phyloP scores from a whole-genome alignment of 805 yeast species.

The Ogataea pignaliae region DNA sequence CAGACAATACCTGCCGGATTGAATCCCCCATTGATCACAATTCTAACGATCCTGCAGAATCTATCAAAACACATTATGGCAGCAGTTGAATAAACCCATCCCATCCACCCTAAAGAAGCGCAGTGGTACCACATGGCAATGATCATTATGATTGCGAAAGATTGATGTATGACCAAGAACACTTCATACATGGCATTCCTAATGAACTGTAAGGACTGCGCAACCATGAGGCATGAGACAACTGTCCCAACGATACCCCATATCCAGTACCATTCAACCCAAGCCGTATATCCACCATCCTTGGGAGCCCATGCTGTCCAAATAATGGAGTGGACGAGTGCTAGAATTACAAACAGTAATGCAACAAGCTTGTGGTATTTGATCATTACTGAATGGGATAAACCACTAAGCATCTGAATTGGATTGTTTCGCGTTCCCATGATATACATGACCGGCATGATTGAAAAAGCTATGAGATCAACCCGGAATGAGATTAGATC shows the following conservation, averaged over 20 bases:
- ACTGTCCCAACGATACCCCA: conserved; percentile 29
- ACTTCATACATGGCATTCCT: conserved; percentile 37
- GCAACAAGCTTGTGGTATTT: conserved; percentile 66
- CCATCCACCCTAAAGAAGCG: conserved; percentile 37
- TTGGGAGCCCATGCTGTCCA: conserved; percentile 45
- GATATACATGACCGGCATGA: conserved; percentile 54
- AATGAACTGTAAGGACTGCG: conserved; percentile 20
- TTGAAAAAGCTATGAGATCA: conserved; percentile 44
- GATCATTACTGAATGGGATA: conserved; percentile 57
- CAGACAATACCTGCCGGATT: conserved; percentile 12
- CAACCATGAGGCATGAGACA: conserved; percentile 11
- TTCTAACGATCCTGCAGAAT: conserved; percentile 30
- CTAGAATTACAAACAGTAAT: conserved; percentile 43
- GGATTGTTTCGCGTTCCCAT: conserved; percentile 76
- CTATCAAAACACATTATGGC: conserved; percentile 39
- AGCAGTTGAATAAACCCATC: conserved; percentile 36
- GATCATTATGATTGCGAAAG: conserved; percentile 35
- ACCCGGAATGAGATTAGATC: conserved; percentile 50
- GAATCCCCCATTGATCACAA: conserved; percentile 24
- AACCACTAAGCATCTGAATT: conserved; percentile 55
- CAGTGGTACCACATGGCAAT: conserved; percentile 39
- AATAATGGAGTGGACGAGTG: conserved; percentile 51
- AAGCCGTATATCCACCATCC: conserved; percentile 35
- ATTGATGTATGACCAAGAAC: conserved; percentile 37
- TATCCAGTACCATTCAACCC: conserved; percentile 45